phyloP scores from a whole-genome alignment of 352 stramenopile genomes.

The Pythium rishiriense region DNA sequence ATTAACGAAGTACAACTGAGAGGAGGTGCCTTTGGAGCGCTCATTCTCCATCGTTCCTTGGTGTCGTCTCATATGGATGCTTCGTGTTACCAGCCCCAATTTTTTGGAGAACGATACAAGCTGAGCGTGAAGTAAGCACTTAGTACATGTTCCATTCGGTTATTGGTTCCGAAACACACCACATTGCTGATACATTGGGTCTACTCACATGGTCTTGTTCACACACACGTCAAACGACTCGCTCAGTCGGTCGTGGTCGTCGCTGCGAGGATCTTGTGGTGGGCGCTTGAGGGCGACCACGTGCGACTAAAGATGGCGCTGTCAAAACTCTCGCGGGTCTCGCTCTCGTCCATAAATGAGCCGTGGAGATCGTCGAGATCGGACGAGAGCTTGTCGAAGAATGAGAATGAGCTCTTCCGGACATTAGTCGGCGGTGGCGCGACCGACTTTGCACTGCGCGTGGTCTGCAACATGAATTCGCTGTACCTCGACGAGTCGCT shows the following conservation, averaged over 20 bases:
- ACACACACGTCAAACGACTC: neutral
- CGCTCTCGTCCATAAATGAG: constrained; percentile 39
- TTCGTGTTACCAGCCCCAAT: too few species aligned
- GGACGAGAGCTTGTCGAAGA: constrained; percentile 84
- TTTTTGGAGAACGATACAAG: too few species aligned
- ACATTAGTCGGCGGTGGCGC: constrained; percentile 23
- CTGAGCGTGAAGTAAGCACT: too few species aligned
- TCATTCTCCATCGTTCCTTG: too few species aligned
- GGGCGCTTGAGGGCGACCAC: constrained; percentile 29
- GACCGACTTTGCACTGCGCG: constrained; percentile 41
- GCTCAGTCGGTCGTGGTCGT: constrained; percentile 21
- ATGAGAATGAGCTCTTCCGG: constrained; percentile 84
- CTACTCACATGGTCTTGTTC: neutral
- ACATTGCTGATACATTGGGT: too few species aligned
- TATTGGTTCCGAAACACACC: too few species aligned
- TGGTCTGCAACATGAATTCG: constrained; percentile 47
- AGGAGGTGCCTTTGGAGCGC: too few species aligned
- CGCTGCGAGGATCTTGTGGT: constrained; percentile 30
- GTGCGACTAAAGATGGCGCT: constrained; percentile 30
- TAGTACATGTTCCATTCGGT: too few species aligned
- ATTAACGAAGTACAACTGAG: too few species aligned
- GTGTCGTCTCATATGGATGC: too few species aligned
- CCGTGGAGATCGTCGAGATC: constrained; percentile 62
- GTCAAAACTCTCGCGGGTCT: constrained; percentile 27
- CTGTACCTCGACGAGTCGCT: constrained; percentile 59